These are phyloP conservation scores for Vitis riparia DNA, from an alignment of 164 flowering plant species.

Conservation along the genomic window DNA sequence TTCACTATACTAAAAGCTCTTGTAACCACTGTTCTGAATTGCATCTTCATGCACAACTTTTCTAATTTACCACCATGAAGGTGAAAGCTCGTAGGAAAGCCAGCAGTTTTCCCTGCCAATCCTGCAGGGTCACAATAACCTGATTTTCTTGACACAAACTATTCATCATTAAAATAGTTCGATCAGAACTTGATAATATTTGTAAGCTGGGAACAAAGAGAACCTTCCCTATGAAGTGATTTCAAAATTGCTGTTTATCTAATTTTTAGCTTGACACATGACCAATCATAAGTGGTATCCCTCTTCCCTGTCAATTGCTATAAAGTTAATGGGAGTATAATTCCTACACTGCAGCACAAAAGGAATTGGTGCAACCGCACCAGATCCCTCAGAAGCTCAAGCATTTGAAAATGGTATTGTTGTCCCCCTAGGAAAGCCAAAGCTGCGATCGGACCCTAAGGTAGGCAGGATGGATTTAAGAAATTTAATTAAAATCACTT, in stretches of 20 bases:
- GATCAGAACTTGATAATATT: no score
- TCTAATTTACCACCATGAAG: background rate
- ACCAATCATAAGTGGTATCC: no score
- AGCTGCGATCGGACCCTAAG: constrained; percentile 43
- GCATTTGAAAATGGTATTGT: constrained; percentile 65
- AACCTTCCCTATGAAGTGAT: no score
- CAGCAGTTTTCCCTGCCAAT: background rate
- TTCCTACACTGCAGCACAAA: constrained; percentile 67
- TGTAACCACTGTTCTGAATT: no score
- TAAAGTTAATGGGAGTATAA: background rate
- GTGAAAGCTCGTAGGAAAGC: background rate
- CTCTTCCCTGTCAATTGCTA: background rate
- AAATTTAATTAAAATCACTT: background rate
- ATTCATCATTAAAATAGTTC: no score
- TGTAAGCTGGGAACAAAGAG: no score
- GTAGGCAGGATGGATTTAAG: constrained; percentile 19
- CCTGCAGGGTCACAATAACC: no score
- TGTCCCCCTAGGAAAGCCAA: constrained; percentile 82
- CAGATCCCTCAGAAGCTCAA: constrained; percentile 58
- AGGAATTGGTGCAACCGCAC: constrained; percentile 82
- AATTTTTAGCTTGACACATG: background rate
- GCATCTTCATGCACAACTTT: background rate
- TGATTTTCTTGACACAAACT: no score
- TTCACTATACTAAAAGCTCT: no score
- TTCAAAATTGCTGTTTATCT: background rate